A percentile compares a stretch with the other conserved stretches of the same genome.
phyloP scores from a whole-genome alignment of 2,329 filamentous ascomycete species.

The Ilyonectria destructans region DNA sequence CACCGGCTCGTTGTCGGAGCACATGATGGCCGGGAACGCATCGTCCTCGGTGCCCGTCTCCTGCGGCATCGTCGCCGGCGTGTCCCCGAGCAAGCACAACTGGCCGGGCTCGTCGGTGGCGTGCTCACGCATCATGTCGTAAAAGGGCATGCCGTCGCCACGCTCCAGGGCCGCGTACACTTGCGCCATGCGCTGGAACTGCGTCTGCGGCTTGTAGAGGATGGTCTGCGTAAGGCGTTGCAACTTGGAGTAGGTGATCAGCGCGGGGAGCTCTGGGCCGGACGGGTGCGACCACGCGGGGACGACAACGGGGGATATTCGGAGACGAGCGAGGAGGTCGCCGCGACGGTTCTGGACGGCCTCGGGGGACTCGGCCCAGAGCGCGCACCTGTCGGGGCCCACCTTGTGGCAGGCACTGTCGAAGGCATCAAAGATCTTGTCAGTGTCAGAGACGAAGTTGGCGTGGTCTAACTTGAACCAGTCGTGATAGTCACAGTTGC shows the following conservation, averaged over 20 bases:
- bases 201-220: slow-evolving; percentile 63
- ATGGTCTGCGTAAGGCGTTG: slow-evolving; percentile 60
- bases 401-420: slow-evolving; percentile 69
- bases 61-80: slow-evolving; percentile 47
- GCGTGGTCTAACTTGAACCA: slow-evolving; percentile 64
- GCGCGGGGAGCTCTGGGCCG: slow-evolving; percentile 61
- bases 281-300: slow-evolving; percentile 44
- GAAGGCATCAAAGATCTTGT: slow-evolving; percentile 69
- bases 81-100: slow-evolving; percentile 47
- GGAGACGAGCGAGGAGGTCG: slow-evolving; percentile 59
- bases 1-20: slow-evolving; percentile 58
- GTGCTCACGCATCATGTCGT: slow-evolving; percentile 50
- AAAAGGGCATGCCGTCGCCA: slow-evolving; percentile 63
- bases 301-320: slow-evolving; percentile 62
- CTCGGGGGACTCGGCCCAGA: slow-evolving; percentile 57
- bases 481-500: slow-evolving; percentile 70
- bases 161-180: slow-evolving; percentile 61
- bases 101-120: slow-evolving; percentile 31
- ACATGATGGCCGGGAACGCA: slow-evolving; percentile 64
- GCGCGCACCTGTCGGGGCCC: slow-evolving; percentile 64
- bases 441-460: slow-evolving; percentile 69
- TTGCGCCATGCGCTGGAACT: slow-evolving; percentile 60
- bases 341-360: slow-evolving; percentile 59
- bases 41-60: slow-evolving; percentile 53
- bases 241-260: slow-evolving; percentile 67